Conservation (phyloP, 2,329 filamentous ascomycete species). For the Didymella glomerata region DNA sequence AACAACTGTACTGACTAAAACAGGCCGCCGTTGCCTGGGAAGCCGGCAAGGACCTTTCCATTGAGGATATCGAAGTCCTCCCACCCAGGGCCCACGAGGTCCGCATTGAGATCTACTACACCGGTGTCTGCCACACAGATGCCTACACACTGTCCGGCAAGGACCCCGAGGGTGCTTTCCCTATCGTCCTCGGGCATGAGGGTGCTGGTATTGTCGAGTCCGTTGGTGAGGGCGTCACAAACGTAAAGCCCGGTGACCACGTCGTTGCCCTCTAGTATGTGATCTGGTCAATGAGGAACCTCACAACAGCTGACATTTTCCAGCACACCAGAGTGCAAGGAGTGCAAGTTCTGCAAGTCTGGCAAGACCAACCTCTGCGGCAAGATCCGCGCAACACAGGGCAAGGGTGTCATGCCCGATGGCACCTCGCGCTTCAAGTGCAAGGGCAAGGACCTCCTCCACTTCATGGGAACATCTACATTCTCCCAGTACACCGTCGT, state of each 20-base stretch:
- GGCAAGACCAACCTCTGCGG: slow-evolving; percentile 99
- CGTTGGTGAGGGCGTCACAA: slow-evolving; percentile 92
- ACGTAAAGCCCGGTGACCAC: slow-evolving; percentile 91
- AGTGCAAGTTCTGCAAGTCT: slow-evolving; percentile 99
- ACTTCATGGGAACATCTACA: slow-evolving; percentile 99
- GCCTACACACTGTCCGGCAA: slow-evolving; percentile 79
- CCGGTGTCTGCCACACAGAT: slow-evolving; percentile 94
- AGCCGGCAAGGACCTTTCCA: slow-evolving; percentile 84
- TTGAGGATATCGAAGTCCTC: slow-evolving; percentile 92
- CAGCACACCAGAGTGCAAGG: slow-evolving; percentile 93
- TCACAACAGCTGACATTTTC: slow-evolving; percentile 29
- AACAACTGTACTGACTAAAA: slow-evolving; percentile 27
- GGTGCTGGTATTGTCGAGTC: slow-evolving; percentile 55
- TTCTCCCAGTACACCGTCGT: slow-evolving; percentile 99
- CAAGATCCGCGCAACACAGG: slow-evolving; percentile 97
- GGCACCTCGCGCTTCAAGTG: slow-evolving; percentile 93
- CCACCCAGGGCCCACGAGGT: slow-evolving; percentile 93
- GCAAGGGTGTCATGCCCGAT: slow-evolving; percentile 95
- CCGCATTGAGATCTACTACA: slow-evolving; percentile 96
- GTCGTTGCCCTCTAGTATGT: slow-evolving; percentile 63
- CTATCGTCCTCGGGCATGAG: slow-evolving; percentile 55
- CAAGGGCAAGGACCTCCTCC: slow-evolving; percentile 92
- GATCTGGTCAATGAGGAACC: not conserved
- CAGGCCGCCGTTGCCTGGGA: slow-evolving; percentile 96
- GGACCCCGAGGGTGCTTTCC: slow-evolving; percentile 79